phyloP scores from a whole-genome alignment of 176 grass and related monocot species.

The Raddia distichophylla region DNA sequence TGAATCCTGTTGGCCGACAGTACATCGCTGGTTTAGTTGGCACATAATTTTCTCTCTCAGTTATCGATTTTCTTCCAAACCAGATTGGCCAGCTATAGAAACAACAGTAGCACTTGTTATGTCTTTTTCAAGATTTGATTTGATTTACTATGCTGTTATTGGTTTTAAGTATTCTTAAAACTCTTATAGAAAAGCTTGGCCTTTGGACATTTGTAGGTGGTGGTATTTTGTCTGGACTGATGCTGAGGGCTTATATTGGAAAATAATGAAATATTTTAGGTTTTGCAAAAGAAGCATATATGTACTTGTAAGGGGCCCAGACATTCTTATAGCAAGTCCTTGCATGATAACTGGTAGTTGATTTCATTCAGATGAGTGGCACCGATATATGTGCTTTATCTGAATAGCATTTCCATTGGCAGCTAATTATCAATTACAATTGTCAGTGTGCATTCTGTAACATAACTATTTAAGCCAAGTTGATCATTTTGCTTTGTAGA shows the following conservation, averaged over 20 bases:
- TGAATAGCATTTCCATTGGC: not conserved
- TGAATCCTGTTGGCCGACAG: not conserved
- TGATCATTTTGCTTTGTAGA: slow-evolving; percentile 46
- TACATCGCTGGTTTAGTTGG: not conserved
- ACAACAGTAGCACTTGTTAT: not conserved
- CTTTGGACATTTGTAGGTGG: not conserved
- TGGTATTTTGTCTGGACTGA: not conserved
- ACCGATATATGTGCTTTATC: slow-evolving; percentile 12
- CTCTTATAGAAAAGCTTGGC: not conserved
- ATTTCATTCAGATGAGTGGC: not conserved
- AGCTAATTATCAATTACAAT: not conserved
- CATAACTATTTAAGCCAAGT: not conserved
- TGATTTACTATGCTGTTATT: not conserved
- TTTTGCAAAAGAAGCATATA: too few relatives aligned
- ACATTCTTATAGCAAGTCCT: too few relatives aligned
- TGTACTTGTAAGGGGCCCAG: too few relatives aligned
- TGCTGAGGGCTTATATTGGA: not conserved
- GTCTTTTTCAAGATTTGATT: slow-evolving; percentile 18
- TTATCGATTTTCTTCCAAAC: not conserved
- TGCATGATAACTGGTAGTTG: not conserved
- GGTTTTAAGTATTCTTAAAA: not conserved
- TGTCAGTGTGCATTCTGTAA: not conserved
- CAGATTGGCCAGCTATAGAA: not conserved
- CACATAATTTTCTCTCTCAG: not conserved
- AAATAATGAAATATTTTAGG: too few relatives aligned